Percentiles rank a stretch among this genome's conserved stretches.
Conservation (phyloP, 1,284 basidiomycete species). For the Heimioporus retisporus region DNA sequence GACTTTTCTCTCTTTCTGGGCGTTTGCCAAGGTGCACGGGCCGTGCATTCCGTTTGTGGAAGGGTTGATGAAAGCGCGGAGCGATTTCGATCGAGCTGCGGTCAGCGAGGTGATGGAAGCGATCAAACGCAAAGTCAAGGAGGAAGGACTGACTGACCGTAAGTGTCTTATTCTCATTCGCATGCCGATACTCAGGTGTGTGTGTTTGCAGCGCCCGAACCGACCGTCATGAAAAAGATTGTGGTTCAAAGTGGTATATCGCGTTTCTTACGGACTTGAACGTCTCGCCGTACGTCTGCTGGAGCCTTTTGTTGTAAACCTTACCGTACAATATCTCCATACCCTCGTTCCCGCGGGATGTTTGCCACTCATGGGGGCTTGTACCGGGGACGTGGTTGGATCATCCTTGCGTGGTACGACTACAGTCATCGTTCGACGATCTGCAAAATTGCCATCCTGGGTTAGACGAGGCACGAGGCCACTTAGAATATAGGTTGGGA, state of each 20-base stretch:
- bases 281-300: conserved; percentile 16
- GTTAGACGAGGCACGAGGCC: too few species aligned
- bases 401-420: too few species aligned
- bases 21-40: conserved; percentile 96
- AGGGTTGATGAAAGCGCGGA: conserved; percentile 88
- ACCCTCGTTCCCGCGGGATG: too few species aligned
- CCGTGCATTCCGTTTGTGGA: conserved; percentile 95
- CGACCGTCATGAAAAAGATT: conserved; percentile 62
- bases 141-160: conserved; percentile 89
- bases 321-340: background rate
- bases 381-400: too few species aligned
- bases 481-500: too few species aligned
- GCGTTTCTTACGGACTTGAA: conserved; percentile 58
- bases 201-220: too few species aligned
- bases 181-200: conserved; percentile 11
- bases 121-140: conserved; percentile 92
- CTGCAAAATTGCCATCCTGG: too few species aligned
- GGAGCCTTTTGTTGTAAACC: conserved; percentile 14
- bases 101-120: conserved; percentile 97
- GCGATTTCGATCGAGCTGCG: conserved; percentile 90
- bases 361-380: too few species aligned
- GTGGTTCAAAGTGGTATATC: conserved; percentile 81
- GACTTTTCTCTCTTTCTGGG: conserved; percentile 96
- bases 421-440: too few species aligned
- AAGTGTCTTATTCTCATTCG: conserved; percentile 48